These are phyloP conservation scores for Spergularia azorica DNA, from an alignment of 179 eudicot genomes.

Conservation along the genomic window DNA sequence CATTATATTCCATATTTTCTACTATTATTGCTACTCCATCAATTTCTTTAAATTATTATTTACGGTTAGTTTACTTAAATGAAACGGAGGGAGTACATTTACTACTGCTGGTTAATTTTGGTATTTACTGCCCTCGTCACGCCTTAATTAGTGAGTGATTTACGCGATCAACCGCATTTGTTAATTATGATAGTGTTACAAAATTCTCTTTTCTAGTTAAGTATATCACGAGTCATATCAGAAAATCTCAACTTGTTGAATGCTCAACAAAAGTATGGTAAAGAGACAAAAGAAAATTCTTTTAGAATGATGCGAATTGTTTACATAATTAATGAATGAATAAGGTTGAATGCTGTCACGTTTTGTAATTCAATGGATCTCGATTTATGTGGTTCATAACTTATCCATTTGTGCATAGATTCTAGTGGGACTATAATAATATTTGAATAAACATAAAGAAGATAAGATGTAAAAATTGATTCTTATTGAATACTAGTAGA, in stretches of 20 bases:
- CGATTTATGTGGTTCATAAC: slow-evolving; percentile 6
- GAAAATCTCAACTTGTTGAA: slow-evolving; percentile 8
- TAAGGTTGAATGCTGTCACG: background rate
- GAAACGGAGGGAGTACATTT: background rate
- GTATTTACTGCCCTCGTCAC: slow-evolving; percentile 12
- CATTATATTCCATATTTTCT: background rate
- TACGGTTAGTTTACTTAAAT: background rate
- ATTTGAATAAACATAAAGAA: no score
- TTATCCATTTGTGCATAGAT: background rate
- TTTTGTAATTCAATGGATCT: slow-evolving; percentile 3
- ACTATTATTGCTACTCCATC: no score
- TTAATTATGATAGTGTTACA: slow-evolving; percentile 1
- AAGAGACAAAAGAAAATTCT: background rate
- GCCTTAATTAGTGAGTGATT: slow-evolving; percentile 12
- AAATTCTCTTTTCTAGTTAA: background rate
- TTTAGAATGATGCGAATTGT: background rate
- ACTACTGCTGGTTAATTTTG: background rate
- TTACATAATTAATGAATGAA: background rate
- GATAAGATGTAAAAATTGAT: no score
- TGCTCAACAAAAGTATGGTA: background rate
- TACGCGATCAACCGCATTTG: slow-evolving; percentile 7
- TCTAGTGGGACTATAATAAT: background rate
- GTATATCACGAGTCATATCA: slow-evolving; percentile 1
- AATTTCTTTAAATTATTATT: no score
- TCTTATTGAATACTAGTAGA: no score